Evolutionary conservation across 441 rosid species (phyloP).

Genomic region (Eruca vesicaria): DNA sequence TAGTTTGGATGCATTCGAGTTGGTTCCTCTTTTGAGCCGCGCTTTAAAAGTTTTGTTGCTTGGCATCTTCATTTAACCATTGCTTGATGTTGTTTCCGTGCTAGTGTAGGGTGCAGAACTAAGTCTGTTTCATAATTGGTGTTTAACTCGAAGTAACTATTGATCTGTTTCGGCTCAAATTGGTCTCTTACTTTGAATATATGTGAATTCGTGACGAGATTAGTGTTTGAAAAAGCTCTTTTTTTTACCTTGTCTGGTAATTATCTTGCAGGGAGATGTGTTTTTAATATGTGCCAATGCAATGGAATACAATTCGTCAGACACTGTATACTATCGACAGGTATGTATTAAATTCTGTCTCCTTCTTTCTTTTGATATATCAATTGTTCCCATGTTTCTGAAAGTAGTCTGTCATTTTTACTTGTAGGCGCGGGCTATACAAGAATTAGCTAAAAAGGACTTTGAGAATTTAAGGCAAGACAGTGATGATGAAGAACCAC

Average conservation of each 20-base stretch:
- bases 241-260: background rate
- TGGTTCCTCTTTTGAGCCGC: conserved; percentile 8
- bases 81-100: conserved; percentile 20
- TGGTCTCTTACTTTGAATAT: background rate
- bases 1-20: background rate
- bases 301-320: conserved; percentile 83
- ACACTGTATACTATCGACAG: conserved; percentile 84
- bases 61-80: background rate
- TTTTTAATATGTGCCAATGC: conserved; percentile 81
- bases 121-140: background rate
- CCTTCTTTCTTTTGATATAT: background rate
- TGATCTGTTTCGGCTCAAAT: background rate
- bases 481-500: conserved; percentile 67
- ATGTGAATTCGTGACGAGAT: background rate
- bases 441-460: conserved; percentile 76
- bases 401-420: conserved; percentile 3
- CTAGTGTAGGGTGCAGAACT: background rate
- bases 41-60: conserved; percentile 1
- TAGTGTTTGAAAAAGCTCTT: background rate
- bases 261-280: conserved; percentile 64
- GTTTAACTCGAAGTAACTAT: background rate
- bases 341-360: conserved; percentile 31
- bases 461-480: conserved; percentile 80
- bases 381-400: conserved; percentile 6
- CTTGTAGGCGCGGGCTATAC: conserved; percentile 67